Conservation (phyloP, 176 grass and related monocot genomes). For the Hyparrhenia diplandra region DNA sequence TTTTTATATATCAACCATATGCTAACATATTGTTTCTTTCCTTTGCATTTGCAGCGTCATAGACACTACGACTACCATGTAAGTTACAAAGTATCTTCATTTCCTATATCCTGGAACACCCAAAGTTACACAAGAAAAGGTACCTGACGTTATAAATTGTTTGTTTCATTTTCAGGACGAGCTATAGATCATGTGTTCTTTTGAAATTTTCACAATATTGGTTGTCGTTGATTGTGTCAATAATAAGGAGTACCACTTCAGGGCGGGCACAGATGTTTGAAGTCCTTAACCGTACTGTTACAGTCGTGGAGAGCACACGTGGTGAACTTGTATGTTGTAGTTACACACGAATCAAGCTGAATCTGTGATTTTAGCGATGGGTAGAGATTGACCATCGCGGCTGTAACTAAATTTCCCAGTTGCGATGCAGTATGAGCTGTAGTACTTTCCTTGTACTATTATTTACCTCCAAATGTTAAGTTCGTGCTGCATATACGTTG, state of each 20-base stretch:
- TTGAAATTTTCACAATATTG: not conserved
- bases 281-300: not conserved
- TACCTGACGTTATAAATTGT: not conserved
- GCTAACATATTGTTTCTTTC: not conserved
- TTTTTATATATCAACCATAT: not conserved
- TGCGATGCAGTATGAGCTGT: not conserved
- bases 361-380: not conserved
- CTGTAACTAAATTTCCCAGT: not conserved
- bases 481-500: not conserved
- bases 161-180: slow-evolving; percentile 61
- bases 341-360: not conserved
- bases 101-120: not conserved
- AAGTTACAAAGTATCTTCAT: slow-evolving; percentile 34
- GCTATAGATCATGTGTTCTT: slow-evolving; percentile 18
- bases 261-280: not conserved
- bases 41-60: slow-evolving; percentile 46
- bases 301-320: not conserved
- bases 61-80: slow-evolving; percentile 75
- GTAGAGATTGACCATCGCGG: not conserved
- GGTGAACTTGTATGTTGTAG: not conserved
- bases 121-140: not conserved
- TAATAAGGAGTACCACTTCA: not conserved
- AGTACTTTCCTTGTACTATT: not conserved
- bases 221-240: not conserved
- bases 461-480: not conserved